Evolutionary conservation across 306 rosid species (phyloP).

Genomic region (Medicago lupulina): DNA sequence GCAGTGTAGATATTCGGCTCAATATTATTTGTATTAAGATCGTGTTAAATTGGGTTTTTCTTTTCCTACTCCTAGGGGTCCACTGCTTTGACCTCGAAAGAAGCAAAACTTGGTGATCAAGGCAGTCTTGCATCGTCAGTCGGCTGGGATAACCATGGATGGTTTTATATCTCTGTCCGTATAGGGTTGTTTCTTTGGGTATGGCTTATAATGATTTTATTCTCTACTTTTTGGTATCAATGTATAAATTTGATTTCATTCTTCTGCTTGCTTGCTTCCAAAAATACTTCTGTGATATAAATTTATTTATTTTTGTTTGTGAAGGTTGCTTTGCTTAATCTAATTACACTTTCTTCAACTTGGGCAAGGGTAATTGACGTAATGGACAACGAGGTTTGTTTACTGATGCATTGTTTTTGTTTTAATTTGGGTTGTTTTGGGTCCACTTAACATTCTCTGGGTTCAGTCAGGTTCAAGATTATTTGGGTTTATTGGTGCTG

Average conservation of each 20-base stretch:
- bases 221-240: conserved; percentile 20
- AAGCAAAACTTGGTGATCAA: conserved; percentile 52
- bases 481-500: conserved; percentile 97
- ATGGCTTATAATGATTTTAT: conserved; percentile 29
- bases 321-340: conserved; percentile 51
- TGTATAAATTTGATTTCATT: conserved; percentile 11
- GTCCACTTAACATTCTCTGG: conserved; percentile 48
- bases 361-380: conserved; percentile 98
- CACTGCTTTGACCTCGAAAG: conserved; percentile 47
- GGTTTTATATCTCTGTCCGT: conserved; percentile 86
- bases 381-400: conserved; percentile 84
- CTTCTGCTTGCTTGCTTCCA: conserved; percentile 35
- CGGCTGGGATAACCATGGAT: conserved; percentile 75
- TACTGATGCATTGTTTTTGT: conserved; percentile 38
- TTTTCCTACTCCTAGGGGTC: conserved; percentile 55
- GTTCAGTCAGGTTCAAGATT: conserved; percentile 99
- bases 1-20: conserved; percentile 22
- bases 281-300: conserved; percentile 3
- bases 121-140: conserved; percentile 51
- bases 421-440: conserved; percentile 20
- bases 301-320: conserved; percentile 13
- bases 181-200: conserved; percentile 97
- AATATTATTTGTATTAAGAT: conserved; percentile 38
- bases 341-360: conserved; percentile 71
- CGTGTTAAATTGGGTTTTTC: conserved; percentile 38